Conservation (phyloP, 768 basidiomycete genomes). For the Trametes sanguinea region DNA sequence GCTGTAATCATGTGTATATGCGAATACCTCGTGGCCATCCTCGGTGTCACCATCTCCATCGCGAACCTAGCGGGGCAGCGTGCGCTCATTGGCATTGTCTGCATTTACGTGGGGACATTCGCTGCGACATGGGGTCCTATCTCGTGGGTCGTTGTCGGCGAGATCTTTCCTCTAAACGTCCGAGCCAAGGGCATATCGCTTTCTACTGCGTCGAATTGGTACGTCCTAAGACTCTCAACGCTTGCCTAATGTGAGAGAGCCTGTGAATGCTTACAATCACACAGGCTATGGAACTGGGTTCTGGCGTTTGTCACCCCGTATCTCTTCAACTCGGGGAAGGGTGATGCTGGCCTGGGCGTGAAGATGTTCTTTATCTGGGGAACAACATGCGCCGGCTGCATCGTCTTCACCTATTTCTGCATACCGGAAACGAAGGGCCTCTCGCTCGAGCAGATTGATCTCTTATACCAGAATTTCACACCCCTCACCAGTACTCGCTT, state of each 20-base stretch:
- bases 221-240: not conserved
- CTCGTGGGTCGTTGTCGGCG: slow-evolving; percentile 57
- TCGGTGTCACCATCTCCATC: slow-evolving; percentile 38
- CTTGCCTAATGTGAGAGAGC: no score
- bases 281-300: slow-evolving; percentile 40
- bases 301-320: slow-evolving; percentile 41
- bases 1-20: slow-evolving; percentile 81
- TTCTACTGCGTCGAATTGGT: slow-evolving; percentile 67
- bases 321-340: slow-evolving; percentile 32
- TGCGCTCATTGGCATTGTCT: slow-evolving; percentile 56
- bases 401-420: slow-evolving; percentile 41
- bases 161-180: slow-evolving; percentile 42
- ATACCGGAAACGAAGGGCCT: slow-evolving; percentile 36
- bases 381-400: slow-evolving; percentile 33
- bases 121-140: slow-evolving; percentile 70
- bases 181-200: slow-evolving; percentile 81
- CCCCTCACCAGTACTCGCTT: slow-evolving; percentile 26
- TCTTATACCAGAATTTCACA: slow-evolving; percentile 38
- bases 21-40: slow-evolving; percentile 76
- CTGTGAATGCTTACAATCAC: not conserved
- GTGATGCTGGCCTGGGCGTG: slow-evolving; percentile 24
- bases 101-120: slow-evolving; percentile 45
- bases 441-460: slow-evolving; percentile 37
- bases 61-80: slow-evolving; percentile 51
- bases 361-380: slow-evolving; percentile 47